Percentiles rank a stretch among this genome's conserved stretches.
These are phyloP conservation scores for Penicillium sp. DNA, from an alignment of 2,329 filamentous ascomycete species.

Conservation along the genomic window DNA sequence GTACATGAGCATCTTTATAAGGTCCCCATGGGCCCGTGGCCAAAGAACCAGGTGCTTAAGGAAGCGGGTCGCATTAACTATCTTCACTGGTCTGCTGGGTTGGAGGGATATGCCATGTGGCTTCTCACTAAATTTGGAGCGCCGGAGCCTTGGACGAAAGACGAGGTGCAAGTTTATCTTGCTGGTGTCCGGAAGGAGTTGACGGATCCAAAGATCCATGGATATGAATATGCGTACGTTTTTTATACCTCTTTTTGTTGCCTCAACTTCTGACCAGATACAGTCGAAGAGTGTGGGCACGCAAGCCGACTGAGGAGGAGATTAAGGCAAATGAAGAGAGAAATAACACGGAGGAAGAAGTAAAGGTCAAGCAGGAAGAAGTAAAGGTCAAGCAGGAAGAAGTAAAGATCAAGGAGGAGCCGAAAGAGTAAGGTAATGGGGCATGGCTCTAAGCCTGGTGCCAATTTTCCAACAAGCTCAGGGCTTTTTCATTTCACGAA, in stretches of 20 bases:
- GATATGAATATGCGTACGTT: constrained; percentile 12
- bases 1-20: constrained; percentile 55
- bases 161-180: constrained; percentile 13
- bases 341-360: neutral
- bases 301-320: neutral
- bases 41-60: constrained; percentile 48
- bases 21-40: constrained; percentile 54
- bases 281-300: constrained; percentile 1
- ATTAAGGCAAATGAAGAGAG: no score
- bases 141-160: constrained; percentile 13
- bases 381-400: neutral
- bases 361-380: neutral
- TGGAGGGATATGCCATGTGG: constrained; percentile 31
- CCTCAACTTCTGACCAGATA: neutral
- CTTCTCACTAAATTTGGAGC: constrained; percentile 27
- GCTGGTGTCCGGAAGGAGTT: constrained; percentile 8
- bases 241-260: neutral
- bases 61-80: constrained; percentile 45
- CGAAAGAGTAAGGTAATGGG: no score
- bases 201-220: constrained; percentile 7
- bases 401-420: no score
- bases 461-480: no score
- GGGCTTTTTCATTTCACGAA: no score
- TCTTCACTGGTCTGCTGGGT: constrained; percentile 23
- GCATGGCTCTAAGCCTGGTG: no score